phyloP scores from a whole-genome alignment of 371 early-diverging fungal species.

The Lichtheimia hyalospora region DNA sequence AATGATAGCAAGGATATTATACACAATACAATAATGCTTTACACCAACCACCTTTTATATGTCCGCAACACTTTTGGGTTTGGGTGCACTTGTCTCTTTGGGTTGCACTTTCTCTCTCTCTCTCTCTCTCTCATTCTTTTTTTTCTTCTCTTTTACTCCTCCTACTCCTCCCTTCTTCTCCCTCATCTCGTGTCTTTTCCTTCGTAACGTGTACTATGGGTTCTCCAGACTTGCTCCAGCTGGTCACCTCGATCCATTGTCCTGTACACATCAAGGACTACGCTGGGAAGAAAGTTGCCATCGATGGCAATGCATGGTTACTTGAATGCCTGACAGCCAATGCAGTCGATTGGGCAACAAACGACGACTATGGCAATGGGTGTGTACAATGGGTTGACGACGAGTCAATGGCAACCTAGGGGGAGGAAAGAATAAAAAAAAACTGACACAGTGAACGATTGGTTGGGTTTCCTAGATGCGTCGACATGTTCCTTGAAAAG shows the following conservation, averaged over 20 bases:
- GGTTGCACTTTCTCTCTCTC: not conserved
- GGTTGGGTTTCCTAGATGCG: slow-evolving; percentile 54
- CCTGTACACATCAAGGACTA: slow-evolving; percentile 66
- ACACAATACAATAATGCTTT: too few species aligned
- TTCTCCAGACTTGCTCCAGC: slow-evolving; percentile 81
- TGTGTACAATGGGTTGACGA: not conserved
- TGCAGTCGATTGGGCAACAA: slow-evolving; percentile 72
- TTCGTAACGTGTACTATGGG: slow-evolving; percentile 65
- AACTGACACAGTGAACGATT: not conserved
- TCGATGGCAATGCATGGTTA: slow-evolving; percentile 95
- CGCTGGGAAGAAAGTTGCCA: slow-evolving; percentile 74
- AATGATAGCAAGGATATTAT: too few species aligned
- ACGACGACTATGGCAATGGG: slow-evolving; percentile 15
- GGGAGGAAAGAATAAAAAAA: not conserved
- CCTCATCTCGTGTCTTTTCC: slow-evolving; percentile 1
- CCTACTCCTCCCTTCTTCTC: not conserved
- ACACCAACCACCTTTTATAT: too few species aligned
- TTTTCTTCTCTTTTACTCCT: not conserved
- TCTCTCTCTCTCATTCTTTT: not conserved
- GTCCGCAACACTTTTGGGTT: too few species aligned
- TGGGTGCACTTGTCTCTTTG: too few species aligned
- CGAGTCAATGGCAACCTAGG: not conserved
- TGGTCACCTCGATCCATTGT: slow-evolving; percentile 69
- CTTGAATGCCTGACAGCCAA: slow-evolving; percentile 45
- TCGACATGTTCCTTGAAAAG: slow-evolving; percentile 70